These are phyloP conservation scores for Pichia scutulata DNA, from an alignment of 805 yeast species.

Conservation along the genomic window DNA sequence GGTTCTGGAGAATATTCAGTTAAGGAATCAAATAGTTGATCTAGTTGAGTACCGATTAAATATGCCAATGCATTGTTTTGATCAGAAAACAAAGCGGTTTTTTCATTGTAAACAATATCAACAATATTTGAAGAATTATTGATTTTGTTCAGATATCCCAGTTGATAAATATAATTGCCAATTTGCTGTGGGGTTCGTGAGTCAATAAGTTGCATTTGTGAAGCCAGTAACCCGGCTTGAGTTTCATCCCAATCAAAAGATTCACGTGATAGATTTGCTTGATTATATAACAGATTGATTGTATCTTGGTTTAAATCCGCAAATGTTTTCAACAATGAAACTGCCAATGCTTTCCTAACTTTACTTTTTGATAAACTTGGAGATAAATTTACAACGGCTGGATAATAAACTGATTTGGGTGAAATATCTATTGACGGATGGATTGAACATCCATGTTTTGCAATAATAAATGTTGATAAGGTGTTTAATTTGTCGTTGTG, in stretches of 20 bases:
- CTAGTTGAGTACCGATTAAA: slow-evolving; percentile 76
- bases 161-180: slow-evolving; percentile 47
- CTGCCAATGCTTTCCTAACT: slow-evolving; percentile 70
- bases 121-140: slow-evolving; percentile 44
- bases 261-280: slow-evolving; percentile 16
- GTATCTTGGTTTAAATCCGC: slow-evolving; percentile 40
- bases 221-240: slow-evolving; percentile 73
- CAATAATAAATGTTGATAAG: slow-evolving; percentile 47
- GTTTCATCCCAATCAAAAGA: slow-evolving; percentile 65
- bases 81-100: slow-evolving; percentile 28
- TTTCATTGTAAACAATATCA: slow-evolving; percentile 61
- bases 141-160: slow-evolving; percentile 44
- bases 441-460: slow-evolving; percentile 59
- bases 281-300: slow-evolving; percentile 12
- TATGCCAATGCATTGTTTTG: slow-evolving; percentile 70
- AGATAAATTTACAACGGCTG: slow-evolving; percentile 65
- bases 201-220: slow-evolving; percentile 48
- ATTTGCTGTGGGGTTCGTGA: slow-evolving; percentile 46
- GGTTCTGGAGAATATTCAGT: slow-evolving; percentile 90
- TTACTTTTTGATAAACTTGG: slow-evolving; percentile 42
- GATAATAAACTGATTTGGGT: slow-evolving; percentile 60
- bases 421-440: slow-evolving; percentile 52
- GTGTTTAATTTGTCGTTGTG: slow-evolving; percentile 15
- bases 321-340: slow-evolving; percentile 60
- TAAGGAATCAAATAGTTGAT: slow-evolving; percentile 82